Base-by-base conservation (phyloP, 495 filamentous ascomycete genomes). In the Lichenothelia convexa region DNA sequence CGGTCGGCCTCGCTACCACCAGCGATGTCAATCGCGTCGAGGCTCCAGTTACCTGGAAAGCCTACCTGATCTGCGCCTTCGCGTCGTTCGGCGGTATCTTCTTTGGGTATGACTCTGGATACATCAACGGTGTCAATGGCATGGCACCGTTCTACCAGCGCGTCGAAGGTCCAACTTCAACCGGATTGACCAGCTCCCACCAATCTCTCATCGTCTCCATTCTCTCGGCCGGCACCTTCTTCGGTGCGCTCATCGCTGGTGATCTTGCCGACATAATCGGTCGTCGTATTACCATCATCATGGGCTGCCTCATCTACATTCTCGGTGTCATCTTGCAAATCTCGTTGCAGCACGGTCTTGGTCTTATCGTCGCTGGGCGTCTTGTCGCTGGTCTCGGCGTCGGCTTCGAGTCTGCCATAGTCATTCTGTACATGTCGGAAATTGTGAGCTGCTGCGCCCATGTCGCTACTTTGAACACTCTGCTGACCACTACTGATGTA, bases 321-420 rank as follows among this genome's bases (percentile, higher is more conserved):
- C 34, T 60, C 30, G 56, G 56, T 46, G 51, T 56, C 41, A 46
- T 57, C 35, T 44, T 60, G 26, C 51, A 60, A 43, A 51, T 43
- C 35, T 50, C 55, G 15, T 45, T 45, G 8, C 24, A 31, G 19
- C 50, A 38, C 12, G 73, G 68, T 12, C 65, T 85, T 13, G 70
- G 72, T 5, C 57, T 86, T n/a, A 74, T 91, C 42, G 64, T 79
- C n/a, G 77, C 71, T 19, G 83, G 83, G 23, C 75, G 83, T 41
- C 71, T 84, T 48, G 69, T 91, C 39, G 80, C 81, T 39, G 83
- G 83, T 36, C 64, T 80, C 24, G 82, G 83, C 47, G 82, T 92
- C 32, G 83, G 83, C 46, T 61, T 89, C 41, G 65, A 87, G 16
- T 87, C 77, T 17, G 75, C 77, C 43, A 57, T 77, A 29, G 66